A percentile compares a stretch with the other conserved stretches of the same genome.
Conservation (phyloP, 2,329 filamentous ascomycete genomes). For the Fusarium equiseti region DNA sequence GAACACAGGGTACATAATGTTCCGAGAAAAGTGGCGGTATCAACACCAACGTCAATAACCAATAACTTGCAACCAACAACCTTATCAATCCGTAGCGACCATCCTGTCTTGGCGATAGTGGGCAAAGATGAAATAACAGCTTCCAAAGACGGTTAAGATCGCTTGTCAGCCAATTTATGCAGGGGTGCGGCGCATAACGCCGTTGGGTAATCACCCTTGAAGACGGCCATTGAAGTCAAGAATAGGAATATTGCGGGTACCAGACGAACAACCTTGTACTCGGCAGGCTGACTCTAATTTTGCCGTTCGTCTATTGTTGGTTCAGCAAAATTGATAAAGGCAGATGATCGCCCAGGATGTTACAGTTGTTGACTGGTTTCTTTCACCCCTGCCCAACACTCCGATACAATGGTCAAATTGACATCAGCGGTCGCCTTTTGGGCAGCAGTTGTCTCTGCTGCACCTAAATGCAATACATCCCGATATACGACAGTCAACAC, state of each 20-base stretch:
- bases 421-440: constrained; percentile 5
- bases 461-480: constrained; percentile 25
- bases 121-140: neutral
- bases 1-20: neutral
- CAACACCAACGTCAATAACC: neutral
- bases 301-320: neutral
- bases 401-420: neutral
- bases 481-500: constrained; percentile 48
- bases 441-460: constrained; percentile 19
- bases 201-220: neutral
- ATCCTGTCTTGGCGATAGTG: neutral
- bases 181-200: neutral
- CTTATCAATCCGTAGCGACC: neutral
- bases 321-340: neutral
- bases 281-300: neutral
- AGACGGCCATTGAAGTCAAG: neutral
- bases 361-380: neutral
- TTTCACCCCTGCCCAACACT: neutral
- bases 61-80: neutral
- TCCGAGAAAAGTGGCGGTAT: neutral
- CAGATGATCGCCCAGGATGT: neutral
- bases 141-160: neutral
- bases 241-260: neutral
- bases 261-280: neutral
- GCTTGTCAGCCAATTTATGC: neutral